Evolutionary conservation across 768 basidiomycete genomes (phyloP), one percentile per base, ranked within the genome.

Genomic region (Tricholoma terreum): DNA sequence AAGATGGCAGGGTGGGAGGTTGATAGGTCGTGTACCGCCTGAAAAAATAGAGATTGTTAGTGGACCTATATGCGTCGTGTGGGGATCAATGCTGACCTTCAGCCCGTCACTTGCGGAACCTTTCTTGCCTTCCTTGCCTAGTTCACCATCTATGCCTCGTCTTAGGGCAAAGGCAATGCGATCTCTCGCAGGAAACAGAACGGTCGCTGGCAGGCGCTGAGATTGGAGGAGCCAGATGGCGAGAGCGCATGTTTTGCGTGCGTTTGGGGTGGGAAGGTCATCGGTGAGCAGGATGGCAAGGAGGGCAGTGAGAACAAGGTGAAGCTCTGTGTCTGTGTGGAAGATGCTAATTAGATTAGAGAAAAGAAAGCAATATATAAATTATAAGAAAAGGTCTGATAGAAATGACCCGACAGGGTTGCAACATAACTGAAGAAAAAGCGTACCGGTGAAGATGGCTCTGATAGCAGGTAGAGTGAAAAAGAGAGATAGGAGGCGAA

Each of bases 51-150:
- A 35, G 21, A 21, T 31, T 21, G 56, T 43, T 64, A 50, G 12
- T 3, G 21, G 19, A 30, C 49, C n/a, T 52, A 45, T 27, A 43
- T 14, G 55, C 43, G 24, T 24, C 40, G 55, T 49, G 59, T 54
- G 59, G 22, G 33, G 35, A 40, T 42, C 50, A 55, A 52, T 54
- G 67, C 71, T 62, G 66, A 87, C 91, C 80, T 86, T 90, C 46
- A 92, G 77, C 19, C 88, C 89, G 68, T 94, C 91, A 33, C 80
- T 87, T 1, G 78, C 80, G 4, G 91, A 84, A 0, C 92, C 92
- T 65, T 91, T 92, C 76, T 93, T 93, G 9, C 92, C 92, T 68
- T 94, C 92, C 67, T 90, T 90, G 5, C 92, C 92, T 12, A 93
- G 80, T 60, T 92, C 87, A 6, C 92, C 92, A 54, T 89, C 87